Evolutionary conservation across 768 basidiomycete genomes (phyloP).

Genomic region (Kwoniella shandongensis): DNA sequence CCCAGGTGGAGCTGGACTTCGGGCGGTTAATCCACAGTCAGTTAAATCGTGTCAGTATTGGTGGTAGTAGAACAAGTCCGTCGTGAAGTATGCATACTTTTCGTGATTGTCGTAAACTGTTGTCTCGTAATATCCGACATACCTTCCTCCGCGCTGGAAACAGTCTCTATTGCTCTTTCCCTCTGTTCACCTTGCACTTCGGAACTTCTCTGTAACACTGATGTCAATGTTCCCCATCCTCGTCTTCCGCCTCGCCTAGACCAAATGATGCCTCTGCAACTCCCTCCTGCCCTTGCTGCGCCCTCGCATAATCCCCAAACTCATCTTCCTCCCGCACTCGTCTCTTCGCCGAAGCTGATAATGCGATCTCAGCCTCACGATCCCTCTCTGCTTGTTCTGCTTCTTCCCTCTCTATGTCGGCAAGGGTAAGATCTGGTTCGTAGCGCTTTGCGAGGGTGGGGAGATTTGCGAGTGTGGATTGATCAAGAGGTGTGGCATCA

Average conservation of each 20-base stretch:
- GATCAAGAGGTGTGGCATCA: slow-evolving; percentile 10
- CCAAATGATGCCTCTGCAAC: not conserved
- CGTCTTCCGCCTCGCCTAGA: not conserved
- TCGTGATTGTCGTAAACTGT: too few species aligned
- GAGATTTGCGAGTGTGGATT: slow-evolving; percentile 1
- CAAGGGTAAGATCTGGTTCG: slow-evolving; percentile 15
- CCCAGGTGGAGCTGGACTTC: too few species aligned
- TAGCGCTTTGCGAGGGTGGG: slow-evolving; percentile 12
- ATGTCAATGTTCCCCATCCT: not conserved
- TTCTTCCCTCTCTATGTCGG: slow-evolving; percentile 16
- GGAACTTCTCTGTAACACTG: too few species aligned
- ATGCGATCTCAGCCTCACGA: slow-evolving; percentile 1
- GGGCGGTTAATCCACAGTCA: too few species aligned
- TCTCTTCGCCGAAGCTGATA: not conserved
- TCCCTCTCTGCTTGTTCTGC: slow-evolving; percentile 23
- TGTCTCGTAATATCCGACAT: not conserved
- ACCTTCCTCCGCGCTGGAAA: not conserved
- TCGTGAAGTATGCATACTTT: too few species aligned
- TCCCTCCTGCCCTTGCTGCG: not conserved
- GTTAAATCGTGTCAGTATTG: too few species aligned
- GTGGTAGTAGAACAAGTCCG: too few species aligned
- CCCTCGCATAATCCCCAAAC: slow-evolving; percentile 17
- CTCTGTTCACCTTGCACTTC: not conserved
- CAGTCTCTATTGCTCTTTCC: too few species aligned
- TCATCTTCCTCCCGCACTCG: slow-evolving; percentile 8